Conservation (phyloP, 2,329 filamentous ascomycete species). For the Albifimbria verrucaria region DNA sequence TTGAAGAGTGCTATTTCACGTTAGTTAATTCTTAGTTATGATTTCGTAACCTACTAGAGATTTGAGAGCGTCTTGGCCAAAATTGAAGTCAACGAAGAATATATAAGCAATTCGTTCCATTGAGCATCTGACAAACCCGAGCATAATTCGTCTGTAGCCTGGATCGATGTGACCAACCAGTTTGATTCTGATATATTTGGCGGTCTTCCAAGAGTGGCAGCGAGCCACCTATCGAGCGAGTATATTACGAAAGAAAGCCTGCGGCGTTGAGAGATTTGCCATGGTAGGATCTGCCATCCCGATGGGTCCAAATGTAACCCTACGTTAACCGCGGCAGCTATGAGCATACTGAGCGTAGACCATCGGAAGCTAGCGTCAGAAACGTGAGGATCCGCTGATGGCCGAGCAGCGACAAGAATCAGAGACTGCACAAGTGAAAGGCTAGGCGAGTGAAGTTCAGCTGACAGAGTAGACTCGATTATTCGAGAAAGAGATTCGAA, state of each 20-base stretch:
- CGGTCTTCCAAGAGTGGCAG: constrained; percentile 13
- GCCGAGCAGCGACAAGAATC: constrained; percentile 7
- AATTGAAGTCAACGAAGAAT: constrained; percentile 4
- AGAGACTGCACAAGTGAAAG: constrained; percentile 9
- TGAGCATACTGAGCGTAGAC: constrained; percentile 10
- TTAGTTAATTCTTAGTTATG: not conserved
- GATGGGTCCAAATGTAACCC: constrained; percentile 14
- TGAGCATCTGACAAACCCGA: constrained; percentile 3
- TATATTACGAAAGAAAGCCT: constrained; percentile 13
- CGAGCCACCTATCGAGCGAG: constrained; percentile 14
- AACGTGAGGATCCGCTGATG: constrained; percentile 13
- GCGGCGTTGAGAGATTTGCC: constrained; percentile 9
- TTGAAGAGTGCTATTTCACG: constrained; percentile 2
- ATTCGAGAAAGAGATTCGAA: constrained; percentile 11
- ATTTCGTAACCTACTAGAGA: constrained; percentile 6
- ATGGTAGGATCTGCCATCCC: constrained; percentile 10
- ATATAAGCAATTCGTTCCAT: constrained; percentile 6
- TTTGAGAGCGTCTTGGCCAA: constrained; percentile 2
- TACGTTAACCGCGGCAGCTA: constrained; percentile 11
- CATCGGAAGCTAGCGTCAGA: constrained; percentile 13
- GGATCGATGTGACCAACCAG: constrained; percentile 8
- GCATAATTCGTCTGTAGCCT: not conserved
- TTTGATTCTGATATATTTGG: constrained; percentile 7
- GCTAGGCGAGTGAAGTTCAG: constrained; percentile 13
- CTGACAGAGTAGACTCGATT: constrained; percentile 9